Conservation (phyloP, 2,329 filamentous ascomycete species). For the Fusarium metavorans region DNA sequence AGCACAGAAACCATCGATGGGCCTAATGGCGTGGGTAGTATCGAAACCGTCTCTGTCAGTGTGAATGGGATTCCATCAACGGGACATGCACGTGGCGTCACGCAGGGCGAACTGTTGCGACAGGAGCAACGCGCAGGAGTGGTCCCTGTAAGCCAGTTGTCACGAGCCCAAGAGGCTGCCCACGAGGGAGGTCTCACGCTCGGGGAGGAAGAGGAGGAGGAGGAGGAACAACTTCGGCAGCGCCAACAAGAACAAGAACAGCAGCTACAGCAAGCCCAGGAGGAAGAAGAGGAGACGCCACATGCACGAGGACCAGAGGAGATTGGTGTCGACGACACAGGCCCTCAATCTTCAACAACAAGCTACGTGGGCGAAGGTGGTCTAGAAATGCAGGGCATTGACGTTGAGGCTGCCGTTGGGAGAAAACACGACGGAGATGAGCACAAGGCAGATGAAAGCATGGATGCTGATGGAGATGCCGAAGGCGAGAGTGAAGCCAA, state of each 20-base stretch:
- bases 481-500: constrained; percentile 46
- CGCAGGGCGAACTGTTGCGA: constrained; percentile 86
- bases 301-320: constrained; percentile 87
- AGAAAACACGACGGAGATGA: constrained; percentile 56
- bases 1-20: constrained; percentile 85
- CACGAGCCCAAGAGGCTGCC: constrained; percentile 53
- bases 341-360: constrained; percentile 70
- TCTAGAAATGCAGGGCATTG: constrained; percentile 66
- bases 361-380: constrained; percentile 54
- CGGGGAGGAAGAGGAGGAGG: constrained; percentile 48
- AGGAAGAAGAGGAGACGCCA: constrained; percentile 71
- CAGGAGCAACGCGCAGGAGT: constrained; percentile 88
- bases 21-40: constrained; percentile 80
- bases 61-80: constrained; percentile 76
- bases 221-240: constrained; percentile 18
- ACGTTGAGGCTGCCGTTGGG: constrained; percentile 72
- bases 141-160: constrained; percentile 74
- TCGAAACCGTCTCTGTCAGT: constrained; percentile 84
- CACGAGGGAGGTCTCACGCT: constrained; percentile 44
- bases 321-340: constrained; percentile 88
- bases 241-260: not conserved
- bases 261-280: constrained; percentile 45
- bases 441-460: constrained; percentile 21
- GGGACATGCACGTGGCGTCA: constrained; percentile 68
- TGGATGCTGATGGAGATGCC: constrained; percentile 34